Conservation (phyloP, 192 early-diverging fungal species). For the Chytriomyces hyalinus region DNA sequence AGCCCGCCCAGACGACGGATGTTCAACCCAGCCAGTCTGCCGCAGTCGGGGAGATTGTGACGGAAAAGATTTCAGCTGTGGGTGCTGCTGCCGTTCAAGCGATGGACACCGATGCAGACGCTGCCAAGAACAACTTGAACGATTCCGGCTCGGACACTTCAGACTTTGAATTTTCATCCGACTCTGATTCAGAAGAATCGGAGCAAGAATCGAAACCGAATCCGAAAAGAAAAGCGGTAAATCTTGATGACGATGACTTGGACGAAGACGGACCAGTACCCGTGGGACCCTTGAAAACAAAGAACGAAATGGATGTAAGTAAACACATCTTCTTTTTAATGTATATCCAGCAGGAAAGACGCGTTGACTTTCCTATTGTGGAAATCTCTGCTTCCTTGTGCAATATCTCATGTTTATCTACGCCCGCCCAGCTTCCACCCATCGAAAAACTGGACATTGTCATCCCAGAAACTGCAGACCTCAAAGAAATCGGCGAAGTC, state of each 20-base stretch:
- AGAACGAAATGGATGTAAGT: neutral
- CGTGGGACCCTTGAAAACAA: neutral
- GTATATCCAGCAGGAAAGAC: neutral
- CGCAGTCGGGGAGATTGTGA: neutral
- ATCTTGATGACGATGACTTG: neutral
- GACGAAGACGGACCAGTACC: neutral
- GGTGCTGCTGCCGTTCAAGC: no score
- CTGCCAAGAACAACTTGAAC: neutral
- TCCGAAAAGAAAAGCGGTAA: neutral
- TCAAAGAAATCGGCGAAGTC: constrained; percentile 69
- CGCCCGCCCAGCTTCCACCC: constrained; percentile 35
- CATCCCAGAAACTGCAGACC: constrained; percentile 56
- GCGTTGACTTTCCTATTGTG: no score
- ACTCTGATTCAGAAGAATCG: neutral
- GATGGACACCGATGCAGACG: neutral
- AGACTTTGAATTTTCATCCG: neutral
- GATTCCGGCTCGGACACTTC: neutral
- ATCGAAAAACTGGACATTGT: constrained; percentile 49
- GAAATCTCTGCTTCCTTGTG: no score
- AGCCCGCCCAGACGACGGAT: neutral
- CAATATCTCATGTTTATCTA: no score
- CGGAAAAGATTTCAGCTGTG: no score
- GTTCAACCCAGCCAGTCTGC: neutral
- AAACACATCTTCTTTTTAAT: neutral
- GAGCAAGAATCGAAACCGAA: neutral